Conservation (phyloP, 306 rosid species). For the Quercus rubra region DNA sequence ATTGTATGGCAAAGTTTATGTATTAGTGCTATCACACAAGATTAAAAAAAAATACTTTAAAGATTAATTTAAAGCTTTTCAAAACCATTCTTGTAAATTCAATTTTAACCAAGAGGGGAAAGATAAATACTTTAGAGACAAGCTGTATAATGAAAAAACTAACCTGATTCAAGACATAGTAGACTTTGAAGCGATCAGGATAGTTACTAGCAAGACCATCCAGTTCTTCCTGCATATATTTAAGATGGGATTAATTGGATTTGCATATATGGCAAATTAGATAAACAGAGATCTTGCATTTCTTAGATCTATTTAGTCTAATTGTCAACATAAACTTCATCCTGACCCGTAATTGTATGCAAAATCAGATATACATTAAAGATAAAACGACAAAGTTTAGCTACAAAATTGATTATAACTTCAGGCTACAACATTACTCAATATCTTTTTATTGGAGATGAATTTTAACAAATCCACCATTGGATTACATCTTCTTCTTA, state of each 20-base stretch:
- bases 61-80: background rate
- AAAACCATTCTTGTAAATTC: background rate
- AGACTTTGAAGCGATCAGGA: constrained; percentile 66
- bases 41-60: background rate
- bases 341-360: background rate
- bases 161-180: constrained; percentile 87
- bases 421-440: too few species aligned
- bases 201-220: constrained; percentile 65
- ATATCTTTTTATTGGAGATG: too few species aligned
- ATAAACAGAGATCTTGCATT: background rate
- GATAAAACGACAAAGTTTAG: too few species aligned
- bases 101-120: background rate
- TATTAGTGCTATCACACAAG: background rate
- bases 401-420: too few species aligned
- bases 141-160: constrained; percentile 21
- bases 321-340: background rate
- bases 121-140: background rate
- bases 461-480: too few species aligned
- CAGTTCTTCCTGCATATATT: constrained; percentile 71
- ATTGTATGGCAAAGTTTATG: background rate
- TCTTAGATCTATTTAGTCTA: background rate
- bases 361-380: background rate
- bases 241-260: background rate
- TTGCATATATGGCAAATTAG: background rate
- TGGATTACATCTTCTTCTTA: too few species aligned